Evolutionary conservation across 345 rosid species (phyloP).

Genomic region (Carallia brachiata): DNA sequence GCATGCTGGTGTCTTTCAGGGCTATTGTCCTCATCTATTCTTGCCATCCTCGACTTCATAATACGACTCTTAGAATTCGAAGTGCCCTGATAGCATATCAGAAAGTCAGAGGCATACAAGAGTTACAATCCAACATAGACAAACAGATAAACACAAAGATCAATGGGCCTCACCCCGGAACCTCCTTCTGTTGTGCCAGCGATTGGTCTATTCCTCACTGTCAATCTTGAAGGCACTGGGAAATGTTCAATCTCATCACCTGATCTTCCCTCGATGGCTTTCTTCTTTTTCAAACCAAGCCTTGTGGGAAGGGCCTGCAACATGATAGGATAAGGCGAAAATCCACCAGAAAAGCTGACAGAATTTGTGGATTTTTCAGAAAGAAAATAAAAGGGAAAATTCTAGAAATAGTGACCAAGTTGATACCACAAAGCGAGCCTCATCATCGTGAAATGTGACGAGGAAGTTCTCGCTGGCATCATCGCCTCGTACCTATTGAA

Average conservation of each 20-base stretch:
- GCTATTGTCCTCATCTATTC: constrained; percentile 45
- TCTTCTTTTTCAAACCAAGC: constrained; percentile 73
- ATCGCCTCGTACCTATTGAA: constrained; percentile 61
- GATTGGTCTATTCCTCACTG: constrained; percentile 58
- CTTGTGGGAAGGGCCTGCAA: constrained; percentile 90
- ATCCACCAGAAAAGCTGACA: not conserved
- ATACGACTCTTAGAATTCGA: constrained; percentile 43
- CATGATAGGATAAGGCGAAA: constrained; percentile 4
- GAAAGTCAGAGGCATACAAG: constrained; percentile 8
- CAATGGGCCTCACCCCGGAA: constrained; percentile 51
- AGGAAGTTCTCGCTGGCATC: constrained; percentile 77
- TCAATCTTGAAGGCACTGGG: constrained; percentile 72
- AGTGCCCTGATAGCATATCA: constrained; percentile 42
- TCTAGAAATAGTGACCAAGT: not conserved
- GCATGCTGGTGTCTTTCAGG: constrained; percentile 43
- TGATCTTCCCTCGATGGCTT: constrained; percentile 82
- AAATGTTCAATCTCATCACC: constrained; percentile 85
- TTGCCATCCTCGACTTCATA: constrained; percentile 49
- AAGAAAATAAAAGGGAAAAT: not conserved
- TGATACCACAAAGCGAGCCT: constrained; percentile 79
- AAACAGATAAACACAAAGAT: not conserved
- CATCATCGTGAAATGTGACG: constrained; percentile 70
- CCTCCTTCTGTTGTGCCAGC: constrained; percentile 70
- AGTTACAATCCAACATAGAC: not conserved
- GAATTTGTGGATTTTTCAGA: not conserved